Evolutionary conservation across 2,329 filamentous ascomycete species (phyloP).

Genomic region (Tolypocladium album): DNA sequence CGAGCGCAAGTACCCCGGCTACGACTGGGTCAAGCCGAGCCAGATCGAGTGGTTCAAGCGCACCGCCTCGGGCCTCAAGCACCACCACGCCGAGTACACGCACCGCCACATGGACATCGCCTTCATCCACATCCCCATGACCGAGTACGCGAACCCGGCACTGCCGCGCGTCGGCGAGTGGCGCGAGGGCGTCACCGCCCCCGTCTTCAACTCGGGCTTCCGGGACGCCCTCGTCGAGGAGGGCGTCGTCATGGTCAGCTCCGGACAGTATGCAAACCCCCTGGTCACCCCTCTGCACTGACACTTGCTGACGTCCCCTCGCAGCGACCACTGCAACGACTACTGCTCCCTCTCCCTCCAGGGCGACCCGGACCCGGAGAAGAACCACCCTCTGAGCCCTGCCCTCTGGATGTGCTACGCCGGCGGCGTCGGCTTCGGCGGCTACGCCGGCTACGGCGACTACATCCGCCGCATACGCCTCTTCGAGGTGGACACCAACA

Average conservation of each 20-base stretch:
- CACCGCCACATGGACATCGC: slow-evolving; percentile 92
- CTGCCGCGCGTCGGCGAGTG: slow-evolving; percentile 57
- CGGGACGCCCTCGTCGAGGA: slow-evolving; percentile 79
- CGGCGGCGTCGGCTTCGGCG: slow-evolving; percentile 83
- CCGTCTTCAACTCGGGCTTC: slow-evolving; percentile 85
- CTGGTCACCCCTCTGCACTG: neutral
- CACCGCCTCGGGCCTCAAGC: slow-evolving; percentile 63
- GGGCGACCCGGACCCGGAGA: slow-evolving; percentile 14
- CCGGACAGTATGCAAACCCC: slow-evolving; percentile 63
- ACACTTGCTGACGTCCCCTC: slow-evolving; percentile 8
- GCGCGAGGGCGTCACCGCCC: slow-evolving; percentile 79
- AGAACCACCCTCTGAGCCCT: slow-evolving; percentile 30
- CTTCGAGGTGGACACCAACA: slow-evolving; percentile 89
- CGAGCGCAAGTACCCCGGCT: slow-evolving; percentile 78
- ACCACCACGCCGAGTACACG: slow-evolving; percentile 72
- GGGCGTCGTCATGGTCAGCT: slow-evolving; percentile 77
- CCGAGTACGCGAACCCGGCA: slow-evolving; percentile 63
- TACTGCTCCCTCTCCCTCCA: slow-evolving; percentile 66
- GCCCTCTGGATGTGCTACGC: slow-evolving; percentile 97
- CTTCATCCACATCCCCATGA: slow-evolving; percentile 94
- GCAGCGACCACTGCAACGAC: slow-evolving; percentile 87
- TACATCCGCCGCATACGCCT: slow-evolving; percentile 77
- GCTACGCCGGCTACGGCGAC: slow-evolving; percentile 83
- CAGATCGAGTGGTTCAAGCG: slow-evolving; percentile 92
- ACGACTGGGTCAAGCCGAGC: slow-evolving; percentile 91